Base-by-base conservation (phyloP, 2,329 filamentous ascomycete species). In the Dichotomopilus funicola region DNA sequence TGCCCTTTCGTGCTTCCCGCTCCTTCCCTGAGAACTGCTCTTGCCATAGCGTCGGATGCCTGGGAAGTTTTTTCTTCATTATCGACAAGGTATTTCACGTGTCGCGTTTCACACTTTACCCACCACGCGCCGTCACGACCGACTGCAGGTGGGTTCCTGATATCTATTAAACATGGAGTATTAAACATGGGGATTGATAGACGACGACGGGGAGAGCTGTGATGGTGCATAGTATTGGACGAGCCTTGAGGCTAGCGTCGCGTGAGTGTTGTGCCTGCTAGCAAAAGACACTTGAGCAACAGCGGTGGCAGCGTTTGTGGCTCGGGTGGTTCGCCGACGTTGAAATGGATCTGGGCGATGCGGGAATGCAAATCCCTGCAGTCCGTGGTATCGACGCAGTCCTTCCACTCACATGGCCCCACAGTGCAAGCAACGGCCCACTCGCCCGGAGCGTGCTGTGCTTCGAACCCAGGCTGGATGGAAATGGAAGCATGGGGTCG, bases 281-380 rank as follows among this genome's bases (percentile, higher is more conserved):
- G 19, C 19, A 27, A 35, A 19, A 62, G 41, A 61, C 61, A 63
- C 19, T 27, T 27, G 19, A 27, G 52, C 55, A 41, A 38, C 35
- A 27, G 19, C 19, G 19, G 19, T 27, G 19, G 19, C 19, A 27
- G 56, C 43, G 55, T 27, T 27, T 27, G 57, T 58, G 59, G 62
- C 40, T 42, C 40, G 58, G 58, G 34, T 51, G 49, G 45, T 59
- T 61, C 60, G 58, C 57, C 58, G 60, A 59, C 58, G 58, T 61
- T 63, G 57, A 51, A 58, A 59, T 27, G 19, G 19, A 27, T 60
- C 51, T 58, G 56, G 56, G 49, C 45, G 49, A 57, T 62, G 61
- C 59, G 54, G 59, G 62, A 64, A 58, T 57, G 57, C 49, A 51
- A 60, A 64, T 62, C 62, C 62, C 57, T 63, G 62, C 62, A 63